A percentile compares a stretch with the other conserved stretches of the same genome.
Evolutionary conservation across 441 rosid species (phyloP).

Genomic region (Cnidoscolus chayamansa): DNA sequence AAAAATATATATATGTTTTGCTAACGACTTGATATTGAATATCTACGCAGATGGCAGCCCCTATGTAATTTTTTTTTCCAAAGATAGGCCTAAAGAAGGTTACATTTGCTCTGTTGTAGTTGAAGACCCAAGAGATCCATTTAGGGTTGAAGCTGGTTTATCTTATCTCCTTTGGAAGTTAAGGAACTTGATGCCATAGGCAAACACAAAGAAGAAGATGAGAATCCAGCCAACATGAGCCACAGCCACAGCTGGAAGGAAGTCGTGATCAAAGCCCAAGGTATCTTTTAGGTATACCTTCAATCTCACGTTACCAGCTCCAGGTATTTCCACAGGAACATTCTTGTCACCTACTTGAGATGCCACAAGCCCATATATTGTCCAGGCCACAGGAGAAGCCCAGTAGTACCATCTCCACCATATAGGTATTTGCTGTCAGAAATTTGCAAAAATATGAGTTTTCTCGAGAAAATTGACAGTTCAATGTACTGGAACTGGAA

Average conservation of each 20-base stretch:
- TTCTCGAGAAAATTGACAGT: neutral
- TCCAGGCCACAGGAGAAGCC: constrained; percentile 82
- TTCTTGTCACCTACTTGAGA: constrained; percentile 69
- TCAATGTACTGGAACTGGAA: too few relatives aligned
- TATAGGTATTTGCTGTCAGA: constrained; percentile 59
- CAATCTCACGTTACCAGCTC: constrained; percentile 22
- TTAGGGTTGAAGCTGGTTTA: too few relatives aligned
- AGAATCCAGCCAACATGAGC: constrained; percentile 61
- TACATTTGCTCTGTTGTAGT: neutral
- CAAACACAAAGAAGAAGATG: constrained; percentile 56
- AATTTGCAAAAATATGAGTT: neutral
- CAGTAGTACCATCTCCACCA: constrained; percentile 99
- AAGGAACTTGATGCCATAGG: constrained; percentile 65
- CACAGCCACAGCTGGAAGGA: constrained; percentile 59
- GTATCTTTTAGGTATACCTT: constrained; percentile 44
- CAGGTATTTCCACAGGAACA: constrained; percentile 36
- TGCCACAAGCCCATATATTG: constrained; percentile 70
- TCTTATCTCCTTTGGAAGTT: constrained; percentile 73
- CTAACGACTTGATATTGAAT: too few relatives aligned
- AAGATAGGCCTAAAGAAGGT: too few relatives aligned
- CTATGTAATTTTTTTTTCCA: too few relatives aligned
- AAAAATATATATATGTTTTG: too few relatives aligned
- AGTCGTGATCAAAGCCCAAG: constrained; percentile 54
- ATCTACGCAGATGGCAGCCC: too few relatives aligned
- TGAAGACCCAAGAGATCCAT: neutral